Conservation (phyloP, 192 early-diverging fungal species). For the Geranomyces michiganensis region DNA sequence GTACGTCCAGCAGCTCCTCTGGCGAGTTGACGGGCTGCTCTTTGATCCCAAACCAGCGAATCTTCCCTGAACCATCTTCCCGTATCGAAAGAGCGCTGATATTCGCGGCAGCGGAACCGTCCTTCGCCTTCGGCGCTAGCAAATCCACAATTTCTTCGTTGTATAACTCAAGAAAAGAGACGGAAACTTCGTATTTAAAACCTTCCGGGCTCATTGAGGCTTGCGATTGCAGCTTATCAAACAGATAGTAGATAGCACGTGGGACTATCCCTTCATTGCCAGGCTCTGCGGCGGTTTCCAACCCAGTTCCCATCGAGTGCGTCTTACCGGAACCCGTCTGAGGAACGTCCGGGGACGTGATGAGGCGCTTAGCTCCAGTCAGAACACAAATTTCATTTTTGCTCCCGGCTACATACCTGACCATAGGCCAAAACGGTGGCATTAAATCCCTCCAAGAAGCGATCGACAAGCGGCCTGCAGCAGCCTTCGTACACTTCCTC, state of each 20-base stretch:
- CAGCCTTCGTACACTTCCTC: constrained; percentile 76
- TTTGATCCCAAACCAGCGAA: constrained; percentile 84
- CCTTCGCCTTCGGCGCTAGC: constrained; percentile 65
- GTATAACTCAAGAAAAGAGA: constrained; percentile 96
- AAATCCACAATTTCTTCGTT: constrained; percentile 98
- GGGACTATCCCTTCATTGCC: constrained; percentile 50
- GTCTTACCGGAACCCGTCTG: constrained; percentile 65
- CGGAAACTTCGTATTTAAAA: constrained; percentile 44
- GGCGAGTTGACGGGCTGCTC: constrained; percentile 74
- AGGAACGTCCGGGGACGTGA: not conserved
- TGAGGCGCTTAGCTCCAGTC: not conserved
- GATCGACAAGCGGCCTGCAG: constrained; percentile 56
- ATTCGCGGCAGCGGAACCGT: constrained; percentile 15
- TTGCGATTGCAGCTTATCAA: constrained; percentile 23
- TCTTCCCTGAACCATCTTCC: constrained; percentile 88
- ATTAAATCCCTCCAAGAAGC: constrained; percentile 62
- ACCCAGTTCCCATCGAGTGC: constrained; percentile 59
- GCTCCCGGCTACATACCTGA: constrained; percentile 34
- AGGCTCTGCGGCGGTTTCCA: constrained; percentile 36
- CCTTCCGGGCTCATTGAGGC: constrained; percentile 31
- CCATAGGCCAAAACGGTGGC: constrained; percentile 59
- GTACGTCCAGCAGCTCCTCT: constrained; percentile 65
- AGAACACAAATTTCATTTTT: too few relatives aligned
- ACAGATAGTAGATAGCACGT: constrained; percentile 50
- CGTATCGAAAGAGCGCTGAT: constrained; percentile 68